Evolutionary conservation across 2,329 filamentous ascomycete genomes (phyloP), one percentile per base, ranked within the genome.

Genomic region (Dactylella cylindrospora): DNA sequence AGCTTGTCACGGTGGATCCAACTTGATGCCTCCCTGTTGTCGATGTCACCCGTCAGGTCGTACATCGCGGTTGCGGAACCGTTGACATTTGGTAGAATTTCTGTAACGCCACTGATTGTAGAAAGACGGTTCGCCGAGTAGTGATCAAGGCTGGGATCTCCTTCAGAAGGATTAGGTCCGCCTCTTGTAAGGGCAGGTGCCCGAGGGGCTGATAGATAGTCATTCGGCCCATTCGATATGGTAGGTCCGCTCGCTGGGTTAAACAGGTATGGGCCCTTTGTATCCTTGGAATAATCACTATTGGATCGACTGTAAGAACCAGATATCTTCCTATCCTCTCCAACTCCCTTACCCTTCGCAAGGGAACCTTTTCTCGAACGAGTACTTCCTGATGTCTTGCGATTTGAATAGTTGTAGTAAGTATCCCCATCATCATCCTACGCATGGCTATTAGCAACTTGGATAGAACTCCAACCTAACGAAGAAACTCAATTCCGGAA

Each of bases 1-100:
- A 69, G 64, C 57, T 69, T 69, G 44, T 69, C 68, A 17, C 66
- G 67, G 23, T 69, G 66, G 43, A 69, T 69, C 68, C 68, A 69
- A 38, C 68, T 68, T 19, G 68, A 69, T 52, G 66, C 66, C 62
- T 69, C 67, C 23, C 66, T 52, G 22, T 68, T 65, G 50, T 64
- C 65, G 52, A 57, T 59, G 47, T 45, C 50, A 23, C 64, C 66
- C 36, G 47, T 57, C 29, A 49, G 46, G 43, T 52, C 57, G 46
- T 55, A 53, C 62, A 47, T 65, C 53, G 41, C 66, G 46, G 49
- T 65, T 45, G 43, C 60, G 19, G 60, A 67, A 53, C 61, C 65
- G 49, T 55, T 54, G 25, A 59, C 59, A 43, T 51, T 66, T 8
- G 60, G 66, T 38, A 57, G 33, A 44, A 65, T 66, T 26, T 66